Percentiles rank a stretch among this genome's conserved stretches.
Evolutionary conservation across 352 stramenopile species (phyloP).

Genomic region (Globisporangium recalcitrans): DNA sequence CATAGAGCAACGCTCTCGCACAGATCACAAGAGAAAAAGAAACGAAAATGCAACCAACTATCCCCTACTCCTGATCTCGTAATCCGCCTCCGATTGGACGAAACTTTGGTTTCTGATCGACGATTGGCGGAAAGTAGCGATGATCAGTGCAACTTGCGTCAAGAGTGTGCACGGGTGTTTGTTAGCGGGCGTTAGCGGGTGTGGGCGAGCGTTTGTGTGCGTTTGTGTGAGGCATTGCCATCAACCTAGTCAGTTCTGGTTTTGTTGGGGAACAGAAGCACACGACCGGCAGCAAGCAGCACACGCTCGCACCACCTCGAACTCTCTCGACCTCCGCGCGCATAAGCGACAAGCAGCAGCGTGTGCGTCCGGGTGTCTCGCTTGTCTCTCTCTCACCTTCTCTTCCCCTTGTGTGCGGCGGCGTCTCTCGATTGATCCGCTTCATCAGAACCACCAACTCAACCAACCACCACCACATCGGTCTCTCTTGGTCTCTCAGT

Average conservation of each 20-base stretch:
- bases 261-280: slow-evolving; percentile 32
- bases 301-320: slow-evolving; percentile 5
- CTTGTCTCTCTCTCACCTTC: not conserved
- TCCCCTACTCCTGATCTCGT: not conserved
- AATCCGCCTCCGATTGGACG: not conserved
- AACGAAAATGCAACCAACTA: too few species aligned
- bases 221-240: slow-evolving; percentile 1
- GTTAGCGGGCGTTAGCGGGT: not conserved
- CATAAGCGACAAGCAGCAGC: slow-evolving; percentile 6
- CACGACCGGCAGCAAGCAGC: slow-evolving; percentile 2
- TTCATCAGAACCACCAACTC: slow-evolving; percentile 13
- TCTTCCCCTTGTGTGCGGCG: not conserved
- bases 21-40: not conserved
- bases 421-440: not conserved
- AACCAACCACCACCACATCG: not conserved
- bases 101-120: not conserved
- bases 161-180: not conserved
- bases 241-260: slow-evolving; percentile 57
- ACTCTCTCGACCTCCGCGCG: slow-evolving; percentile 5
- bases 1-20: slow-evolving; percentile 4
- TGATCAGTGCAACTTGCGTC: not conserved
- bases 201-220: not conserved
- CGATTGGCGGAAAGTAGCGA: not conserved
- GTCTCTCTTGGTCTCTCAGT: not conserved
- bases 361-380: not conserved